A percentile compares a stretch with the other conserved stretches of the same genome.
phyloP scores from a whole-genome alignment of 108 stramenopile genomes.

The Nannochloropsis gaditana region DNA sequence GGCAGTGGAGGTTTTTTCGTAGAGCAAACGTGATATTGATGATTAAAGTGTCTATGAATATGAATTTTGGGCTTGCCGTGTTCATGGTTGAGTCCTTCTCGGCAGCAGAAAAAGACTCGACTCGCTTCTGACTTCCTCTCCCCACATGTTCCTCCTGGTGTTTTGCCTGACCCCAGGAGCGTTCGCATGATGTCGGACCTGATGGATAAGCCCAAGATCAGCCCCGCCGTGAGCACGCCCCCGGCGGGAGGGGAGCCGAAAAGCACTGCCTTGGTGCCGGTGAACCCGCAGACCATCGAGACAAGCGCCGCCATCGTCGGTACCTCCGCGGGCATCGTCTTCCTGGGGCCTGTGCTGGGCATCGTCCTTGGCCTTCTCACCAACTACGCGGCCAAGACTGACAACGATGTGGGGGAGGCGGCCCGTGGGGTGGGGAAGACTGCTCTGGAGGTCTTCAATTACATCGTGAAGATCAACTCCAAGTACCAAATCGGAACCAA shows the following conservation, averaged over 20 bases:
- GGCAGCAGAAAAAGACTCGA: not conserved
- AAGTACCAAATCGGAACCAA: constrained; percentile 27
- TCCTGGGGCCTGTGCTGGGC: constrained; percentile 22
- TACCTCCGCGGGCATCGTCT: constrained; percentile 12
- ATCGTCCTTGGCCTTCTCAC: constrained; percentile 6
- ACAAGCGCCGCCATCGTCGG: constrained; percentile 14
- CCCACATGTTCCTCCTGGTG: not conserved
- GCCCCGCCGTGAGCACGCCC: not conserved
- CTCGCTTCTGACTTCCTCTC: not conserved
- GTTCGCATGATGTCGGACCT: not conserved
- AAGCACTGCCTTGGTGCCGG: not conserved
- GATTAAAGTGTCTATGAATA: not conserved
- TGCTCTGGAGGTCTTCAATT: constrained; percentile 26
- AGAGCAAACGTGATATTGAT: not conserved
- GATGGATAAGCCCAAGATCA: constrained; percentile 7
- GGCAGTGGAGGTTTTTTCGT: not conserved
- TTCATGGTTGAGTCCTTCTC: not conserved
- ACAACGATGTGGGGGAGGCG: constrained; percentile 31
- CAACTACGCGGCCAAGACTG: constrained; percentile 28
- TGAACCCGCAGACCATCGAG: constrained; percentile 24
- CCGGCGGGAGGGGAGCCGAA: not conserved
- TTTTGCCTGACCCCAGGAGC: not conserved
- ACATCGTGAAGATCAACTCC: constrained; percentile 23
- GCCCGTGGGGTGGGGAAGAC: constrained; percentile 37
- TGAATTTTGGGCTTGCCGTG: not conserved